phyloP scores from a whole-genome alignment of 2,329 filamentous ascomycete genomes.

The Alternaria sp. region DNA sequence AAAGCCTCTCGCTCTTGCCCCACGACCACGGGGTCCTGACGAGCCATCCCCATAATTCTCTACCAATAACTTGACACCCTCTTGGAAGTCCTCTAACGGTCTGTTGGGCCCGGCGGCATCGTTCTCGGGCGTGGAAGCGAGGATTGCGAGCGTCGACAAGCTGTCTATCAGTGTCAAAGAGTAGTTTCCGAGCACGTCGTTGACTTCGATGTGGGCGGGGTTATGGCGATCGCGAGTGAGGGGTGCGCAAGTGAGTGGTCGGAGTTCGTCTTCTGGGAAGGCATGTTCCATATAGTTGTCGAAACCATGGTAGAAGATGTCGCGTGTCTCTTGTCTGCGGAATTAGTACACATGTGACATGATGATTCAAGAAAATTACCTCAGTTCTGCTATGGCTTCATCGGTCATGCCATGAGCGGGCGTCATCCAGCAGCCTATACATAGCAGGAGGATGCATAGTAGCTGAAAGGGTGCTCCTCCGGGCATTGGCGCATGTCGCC shows the following conservation, averaged over 20 bases:
- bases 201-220: slow-evolving; percentile 81
- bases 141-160: slow-evolving; percentile 88
- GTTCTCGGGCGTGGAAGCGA: slow-evolving; percentile 73
- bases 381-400: slow-evolving; percentile 48
- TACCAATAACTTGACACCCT: slow-evolving; percentile 77
- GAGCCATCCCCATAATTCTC: slow-evolving; percentile 86
- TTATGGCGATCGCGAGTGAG: slow-evolving; percentile 83
- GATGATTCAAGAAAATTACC: slow-evolving; percentile 26
- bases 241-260: slow-evolving; percentile 82
- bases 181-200: slow-evolving; percentile 97
- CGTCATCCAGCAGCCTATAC: slow-evolving; percentile 40
- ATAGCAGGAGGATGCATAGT: slow-evolving; percentile 43
- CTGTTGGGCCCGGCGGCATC: slow-evolving; percentile 62
- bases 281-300: slow-evolving; percentile 93
- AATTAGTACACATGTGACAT: slow-evolving; percentile 1
- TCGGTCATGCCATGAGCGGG: slow-evolving; percentile 53
- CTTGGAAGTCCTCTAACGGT: slow-evolving; percentile 69
- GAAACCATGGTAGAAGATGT: slow-evolving; percentile 97
- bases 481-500: slow-evolving; percentile 31
- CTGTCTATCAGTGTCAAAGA: slow-evolving; percentile 95
- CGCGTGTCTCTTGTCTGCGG: slow-evolving; percentile 55
- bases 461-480: slow-evolving; percentile 27
- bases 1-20: slow-evolving; percentile 78
- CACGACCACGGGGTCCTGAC: slow-evolving; percentile 69
- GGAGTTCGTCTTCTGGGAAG: slow-evolving; percentile 94